Evolutionary conservation across 148 eudicot genomes (phyloP).

Genomic region (Limonium bicolor): DNA sequence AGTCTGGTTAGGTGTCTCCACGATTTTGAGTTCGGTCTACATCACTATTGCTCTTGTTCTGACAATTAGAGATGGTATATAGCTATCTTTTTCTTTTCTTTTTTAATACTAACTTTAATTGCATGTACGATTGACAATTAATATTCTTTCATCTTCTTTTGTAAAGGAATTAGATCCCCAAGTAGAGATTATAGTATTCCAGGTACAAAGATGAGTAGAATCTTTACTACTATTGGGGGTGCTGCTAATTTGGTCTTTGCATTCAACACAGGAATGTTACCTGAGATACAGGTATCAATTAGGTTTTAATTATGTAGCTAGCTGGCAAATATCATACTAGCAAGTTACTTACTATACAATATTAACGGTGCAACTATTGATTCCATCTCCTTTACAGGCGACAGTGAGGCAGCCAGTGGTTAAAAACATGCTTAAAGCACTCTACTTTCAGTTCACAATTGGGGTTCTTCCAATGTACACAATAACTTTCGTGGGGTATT

Average conservation of each 20-base stretch:
- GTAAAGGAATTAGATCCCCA: conserved; percentile 49
- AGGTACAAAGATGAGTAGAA: conserved; percentile 23
- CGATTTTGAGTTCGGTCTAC: conserved; percentile 60
- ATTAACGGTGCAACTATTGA: too few relatives aligned
- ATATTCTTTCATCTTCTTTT: not conserved
- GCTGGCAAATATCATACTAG: too few relatives aligned
- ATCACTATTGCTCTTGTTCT: conserved; percentile 54
- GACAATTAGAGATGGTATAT: conserved; percentile 59
- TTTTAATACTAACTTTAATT: too few relatives aligned
- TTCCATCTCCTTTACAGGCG: conserved; percentile 49
- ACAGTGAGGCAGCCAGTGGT: conserved; percentile 79
- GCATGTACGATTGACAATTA: too few relatives aligned
- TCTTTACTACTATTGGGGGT: conserved; percentile 79
- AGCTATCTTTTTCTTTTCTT: not conserved
- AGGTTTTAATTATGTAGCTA: too few relatives aligned
- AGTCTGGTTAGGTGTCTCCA: conserved; percentile 75
- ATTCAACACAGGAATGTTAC: conserved; percentile 96
- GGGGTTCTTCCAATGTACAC: conserved; percentile 75
- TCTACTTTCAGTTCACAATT: conserved; percentile 68
- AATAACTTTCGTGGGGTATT: conserved; percentile 62
- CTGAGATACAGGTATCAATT: conserved; percentile 96
- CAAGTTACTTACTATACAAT: too few relatives aligned
- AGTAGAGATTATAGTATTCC: conserved; percentile 61
- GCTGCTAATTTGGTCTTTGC: conserved; percentile 81
- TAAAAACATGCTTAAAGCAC: conserved; percentile 81